These are phyloP conservation scores for Ophiostoma sp. DNA, from an alignment of 2,329 filamentous ascomycete species.

Conservation along the genomic window DNA sequence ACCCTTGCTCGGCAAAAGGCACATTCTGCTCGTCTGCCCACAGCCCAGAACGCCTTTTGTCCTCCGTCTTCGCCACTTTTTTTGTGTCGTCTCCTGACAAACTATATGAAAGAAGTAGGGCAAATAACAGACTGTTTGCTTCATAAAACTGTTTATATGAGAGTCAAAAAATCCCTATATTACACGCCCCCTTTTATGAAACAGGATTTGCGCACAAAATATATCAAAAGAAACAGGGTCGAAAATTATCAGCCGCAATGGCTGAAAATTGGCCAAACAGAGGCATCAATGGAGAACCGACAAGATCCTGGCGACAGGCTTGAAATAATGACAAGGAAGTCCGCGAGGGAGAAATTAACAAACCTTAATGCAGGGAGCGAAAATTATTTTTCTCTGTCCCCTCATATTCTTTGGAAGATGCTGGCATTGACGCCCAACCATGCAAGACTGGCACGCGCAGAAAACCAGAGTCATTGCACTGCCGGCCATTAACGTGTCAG, in stretches of 20 bases:
- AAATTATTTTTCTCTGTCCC: neutral
- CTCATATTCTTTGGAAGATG: neutral
- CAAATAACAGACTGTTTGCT: neutral
- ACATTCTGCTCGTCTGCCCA: conserved; percentile 5
- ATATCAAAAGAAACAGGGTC: neutral
- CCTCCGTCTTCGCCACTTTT: neutral
- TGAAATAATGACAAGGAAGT: neutral
- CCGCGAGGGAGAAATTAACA: neutral
- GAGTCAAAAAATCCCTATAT: neutral
- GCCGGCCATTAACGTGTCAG: neutral
- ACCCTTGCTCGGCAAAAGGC: neutral
- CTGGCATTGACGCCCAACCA: conserved; percentile 16
- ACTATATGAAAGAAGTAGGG: neutral
- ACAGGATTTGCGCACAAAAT: conserved; percentile 13
- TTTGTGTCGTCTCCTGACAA: neutral
- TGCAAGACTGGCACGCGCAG: neutral
- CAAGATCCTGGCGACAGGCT: neutral
- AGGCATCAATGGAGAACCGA: neutral
- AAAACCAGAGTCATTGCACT: neutral
- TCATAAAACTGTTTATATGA: neutral
- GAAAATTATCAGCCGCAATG: neutral
- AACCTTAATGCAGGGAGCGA: neutral
- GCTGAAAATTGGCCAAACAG: neutral
- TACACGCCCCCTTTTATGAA: conserved; percentile 4
- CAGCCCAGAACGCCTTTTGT: neutral